phyloP scores from a whole-genome alignment of 148 eudicot genomes.

The Spergularia marina region DNA sequence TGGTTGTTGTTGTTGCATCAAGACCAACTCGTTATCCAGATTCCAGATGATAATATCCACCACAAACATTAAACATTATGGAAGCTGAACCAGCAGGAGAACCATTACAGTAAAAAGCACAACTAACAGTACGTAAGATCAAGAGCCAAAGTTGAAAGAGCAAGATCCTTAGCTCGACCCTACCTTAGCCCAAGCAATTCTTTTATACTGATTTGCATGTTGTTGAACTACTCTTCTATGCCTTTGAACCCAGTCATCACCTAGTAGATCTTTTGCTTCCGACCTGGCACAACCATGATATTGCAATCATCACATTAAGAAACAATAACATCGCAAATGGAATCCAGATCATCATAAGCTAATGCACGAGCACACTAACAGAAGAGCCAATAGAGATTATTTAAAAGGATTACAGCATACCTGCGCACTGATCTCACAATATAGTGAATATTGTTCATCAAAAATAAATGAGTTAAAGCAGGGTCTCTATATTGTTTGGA shows the following conservation, averaged over 20 bases:
- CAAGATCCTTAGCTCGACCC: conserved; percentile 10
- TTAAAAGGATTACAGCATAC: conserved; percentile 30
- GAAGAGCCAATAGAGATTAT: background rate
- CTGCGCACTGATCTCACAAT: conserved; percentile 98
- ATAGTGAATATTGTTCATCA: conserved; percentile 96
- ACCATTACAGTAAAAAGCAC: conserved; percentile 3
- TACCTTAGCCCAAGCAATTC: conserved; percentile 98
- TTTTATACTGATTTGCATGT: conserved; percentile 95
- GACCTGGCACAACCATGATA: conserved; percentile 48
- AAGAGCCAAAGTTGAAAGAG: background rate
- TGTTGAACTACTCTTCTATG: conserved; percentile 95
- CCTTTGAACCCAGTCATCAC: conserved; percentile 99
- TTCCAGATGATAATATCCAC: background rate
- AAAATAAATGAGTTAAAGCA: conserved; percentile 82
- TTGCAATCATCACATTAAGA: background rate
- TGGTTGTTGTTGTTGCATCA: no score
- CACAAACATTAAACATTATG: background rate
- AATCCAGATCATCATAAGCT: background rate
- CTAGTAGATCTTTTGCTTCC: conserved; percentile 88
- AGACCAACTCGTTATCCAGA: no score
- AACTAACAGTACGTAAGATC: background rate
- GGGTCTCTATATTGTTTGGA: conserved; percentile 92
- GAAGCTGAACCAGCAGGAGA: background rate
- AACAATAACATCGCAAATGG: background rate
- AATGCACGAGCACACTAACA: conserved; percentile 4